Base-by-base conservation (phyloP, 176 grass and related monocot genomes). In the Carex kokanica region DNA sequence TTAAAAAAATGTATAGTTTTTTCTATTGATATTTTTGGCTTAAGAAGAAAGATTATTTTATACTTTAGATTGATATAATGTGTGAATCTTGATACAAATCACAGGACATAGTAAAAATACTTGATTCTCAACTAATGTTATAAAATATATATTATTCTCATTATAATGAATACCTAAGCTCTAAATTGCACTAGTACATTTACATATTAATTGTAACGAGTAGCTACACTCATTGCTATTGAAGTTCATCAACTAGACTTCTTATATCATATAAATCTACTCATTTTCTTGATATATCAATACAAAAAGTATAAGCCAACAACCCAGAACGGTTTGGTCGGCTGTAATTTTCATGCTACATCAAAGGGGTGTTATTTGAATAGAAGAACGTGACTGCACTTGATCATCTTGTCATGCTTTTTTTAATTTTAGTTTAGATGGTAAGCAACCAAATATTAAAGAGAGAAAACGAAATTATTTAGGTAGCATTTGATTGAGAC, bases 391-490 rank as follows among this genome's bases (percentile, higher is more conserved):
- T 84, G 59, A 84, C 27, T 63, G 15, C 38, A 61, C 57, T 82
- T 82, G 61, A 82, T 17, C 38, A 25, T 20, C 21, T 10, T 82
- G 21, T 82, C 18, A n/a, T 53, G 60, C 14, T 29, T 82, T 66
- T 27, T 75, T 14, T 12, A 47, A 49, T 49, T 49, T 85, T 77
- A 77, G 69, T 85, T 85, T 85, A 64, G 83, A 78, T 85, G 69
- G 68, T 78, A 85, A 85, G 83, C 83, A 85, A 85, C 52, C 69
- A 77, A 78, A 25, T 38, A 59, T 61, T 75, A 59, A 60, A 72
- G 55, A 36, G 53, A 71, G 66, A 75, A 78, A 62, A 27, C 12
- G 47, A 80, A 61, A 59, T 40, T 38, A 80, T 80, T 60, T 82
- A 65, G 80, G 80, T 82, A 27, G 60, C 41, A 65, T 67, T 82